Evolutionary conservation across 495 filamentous ascomycete species (phyloP).

Genomic region (Bacidia gigantensis): DNA sequence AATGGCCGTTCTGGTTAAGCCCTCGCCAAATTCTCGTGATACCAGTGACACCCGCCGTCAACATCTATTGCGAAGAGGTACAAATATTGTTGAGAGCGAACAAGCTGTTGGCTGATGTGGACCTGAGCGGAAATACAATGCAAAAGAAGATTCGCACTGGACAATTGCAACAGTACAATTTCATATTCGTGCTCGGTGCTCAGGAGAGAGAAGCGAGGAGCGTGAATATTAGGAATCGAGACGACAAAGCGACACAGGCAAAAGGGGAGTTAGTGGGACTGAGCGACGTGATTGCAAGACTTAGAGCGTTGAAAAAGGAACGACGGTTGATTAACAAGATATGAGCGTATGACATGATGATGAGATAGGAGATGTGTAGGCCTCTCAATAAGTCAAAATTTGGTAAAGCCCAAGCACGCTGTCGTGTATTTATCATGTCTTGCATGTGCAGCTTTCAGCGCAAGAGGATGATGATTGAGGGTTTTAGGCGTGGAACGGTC

Average conservation of each 20-base stretch:
- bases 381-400: neutral
- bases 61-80: slow-evolving; percentile 79
- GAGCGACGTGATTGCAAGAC: slow-evolving; percentile 62
- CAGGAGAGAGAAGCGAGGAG: slow-evolving; percentile 60
- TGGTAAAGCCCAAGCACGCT: too few species aligned
- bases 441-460: too few species aligned
- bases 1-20: slow-evolving; percentile 97
- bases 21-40: slow-evolving; percentile 86
- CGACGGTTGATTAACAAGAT: slow-evolving; percentile 40
- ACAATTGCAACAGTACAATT: slow-evolving; percentile 83
- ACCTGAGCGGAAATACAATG: slow-evolving; percentile 80
- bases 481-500: too few species aligned
- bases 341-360: slow-evolving; percentile 6
- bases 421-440: too few species aligned
- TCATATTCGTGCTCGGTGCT: slow-evolving; percentile 80
- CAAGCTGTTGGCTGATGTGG: slow-evolving; percentile 70
- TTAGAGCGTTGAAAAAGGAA: slow-evolving; percentile 55
- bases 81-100: slow-evolving; percentile 38
- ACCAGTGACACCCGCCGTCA: slow-evolving; percentile 72
- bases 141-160: slow-evolving; percentile 90
- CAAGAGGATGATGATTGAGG: too few species aligned
- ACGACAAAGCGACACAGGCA: slow-evolving; percentile 71
- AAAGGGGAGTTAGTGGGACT: slow-evolving; percentile 57
- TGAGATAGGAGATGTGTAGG: neutral
- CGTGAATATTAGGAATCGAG: slow-evolving; percentile 84